phyloP scores from a whole-genome alignment of 2,329 filamentous ascomycete species.

The Acarospora socialis region DNA sequence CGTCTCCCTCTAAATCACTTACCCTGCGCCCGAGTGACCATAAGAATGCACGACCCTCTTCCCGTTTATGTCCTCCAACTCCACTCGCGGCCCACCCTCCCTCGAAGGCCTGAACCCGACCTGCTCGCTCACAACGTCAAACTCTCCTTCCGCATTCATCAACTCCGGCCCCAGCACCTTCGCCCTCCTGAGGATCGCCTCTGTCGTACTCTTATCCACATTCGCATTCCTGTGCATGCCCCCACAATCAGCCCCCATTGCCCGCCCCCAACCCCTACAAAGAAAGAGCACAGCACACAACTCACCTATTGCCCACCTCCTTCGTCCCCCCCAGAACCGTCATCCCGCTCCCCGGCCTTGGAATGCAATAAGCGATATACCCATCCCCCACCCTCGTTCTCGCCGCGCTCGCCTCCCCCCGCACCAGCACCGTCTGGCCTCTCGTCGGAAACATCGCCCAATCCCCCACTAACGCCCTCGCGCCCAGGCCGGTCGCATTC shows the following conservation, averaged over 20 bases:
- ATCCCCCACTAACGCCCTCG: slow-evolving; percentile 24
- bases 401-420: slow-evolving; percentile 25
- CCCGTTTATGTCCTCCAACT: slow-evolving; percentile 22
- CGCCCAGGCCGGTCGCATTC: slow-evolving; percentile 31
- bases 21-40: slow-evolving; percentile 34
- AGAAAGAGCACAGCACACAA: not conserved
- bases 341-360: slow-evolving; percentile 25
- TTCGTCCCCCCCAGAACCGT: slow-evolving; percentile 34
- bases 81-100: slow-evolving; percentile 29
- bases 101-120: slow-evolving; percentile 32
- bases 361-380: slow-evolving; percentile 27
- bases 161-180: slow-evolving; percentile 23
- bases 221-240: slow-evolving; percentile 11
- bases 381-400: slow-evolving; percentile 18
- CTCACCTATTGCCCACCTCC: slow-evolving; percentile 23
- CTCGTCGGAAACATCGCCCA: slow-evolving; percentile 26
- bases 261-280: not conserved
- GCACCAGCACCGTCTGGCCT: slow-evolving; percentile 33
- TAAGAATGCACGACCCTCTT: slow-evolving; percentile 31
- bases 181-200: slow-evolving; percentile 24
- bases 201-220: slow-evolving; percentile 21
- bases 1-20: slow-evolving; percentile 2
- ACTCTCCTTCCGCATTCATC: slow-evolving; percentile 21
- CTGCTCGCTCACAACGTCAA: slow-evolving; percentile 30
- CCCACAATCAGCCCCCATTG: not conserved